A percentile compares a stretch with the other conserved stretches of the same genome.
Conservation (phyloP, 495 filamentous ascomycete species). For the Penicillium cinerascens region DNA sequence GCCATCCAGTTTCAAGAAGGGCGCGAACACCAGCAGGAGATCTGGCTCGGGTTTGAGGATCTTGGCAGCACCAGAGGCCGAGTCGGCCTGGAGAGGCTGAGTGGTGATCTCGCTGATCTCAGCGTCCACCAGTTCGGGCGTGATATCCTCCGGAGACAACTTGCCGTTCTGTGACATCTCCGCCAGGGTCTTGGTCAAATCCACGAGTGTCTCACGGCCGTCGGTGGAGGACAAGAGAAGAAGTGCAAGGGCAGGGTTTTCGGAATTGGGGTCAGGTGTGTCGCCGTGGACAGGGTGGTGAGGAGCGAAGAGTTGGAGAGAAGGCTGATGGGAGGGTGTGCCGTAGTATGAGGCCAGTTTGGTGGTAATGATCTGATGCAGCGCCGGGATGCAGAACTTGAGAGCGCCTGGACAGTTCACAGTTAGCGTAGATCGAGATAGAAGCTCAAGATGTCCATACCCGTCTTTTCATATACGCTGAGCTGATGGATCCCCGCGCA, state of each 20-base stretch:
- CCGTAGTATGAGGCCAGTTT: constrained; percentile 86
- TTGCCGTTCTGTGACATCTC: constrained; percentile 93
- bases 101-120: constrained; percentile 66
- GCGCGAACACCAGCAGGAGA: constrained; percentile 79
- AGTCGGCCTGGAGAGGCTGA: constrained; percentile 25
- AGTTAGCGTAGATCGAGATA: not conserved
- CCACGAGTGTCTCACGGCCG: constrained; percentile 87
- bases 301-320: constrained; percentile 70
- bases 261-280: constrained; percentile 17
- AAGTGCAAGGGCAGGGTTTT: constrained; percentile 59
- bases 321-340: constrained; percentile 53
- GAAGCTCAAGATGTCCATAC: constrained; percentile 42
- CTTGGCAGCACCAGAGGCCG: not conserved
- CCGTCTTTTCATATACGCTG: constrained; percentile 87
- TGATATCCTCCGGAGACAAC: constrained; percentile 73
- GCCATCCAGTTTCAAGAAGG: constrained; percentile 74
- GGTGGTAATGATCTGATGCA: constrained; percentile 66
- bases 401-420: constrained; percentile 59
- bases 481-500: constrained; percentile 79
- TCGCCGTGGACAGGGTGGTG: constrained; percentile 48
- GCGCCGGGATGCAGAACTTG: constrained; percentile 76
- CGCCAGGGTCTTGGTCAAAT: constrained; percentile 89
- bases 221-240: constrained; percentile 86
- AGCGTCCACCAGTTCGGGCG: constrained; percentile 79
- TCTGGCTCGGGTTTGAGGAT: constrained; percentile 67